phyloP scores from a whole-genome alignment of 2,329 filamentous ascomycete species.

The Colletotrichum sp. region DNA sequence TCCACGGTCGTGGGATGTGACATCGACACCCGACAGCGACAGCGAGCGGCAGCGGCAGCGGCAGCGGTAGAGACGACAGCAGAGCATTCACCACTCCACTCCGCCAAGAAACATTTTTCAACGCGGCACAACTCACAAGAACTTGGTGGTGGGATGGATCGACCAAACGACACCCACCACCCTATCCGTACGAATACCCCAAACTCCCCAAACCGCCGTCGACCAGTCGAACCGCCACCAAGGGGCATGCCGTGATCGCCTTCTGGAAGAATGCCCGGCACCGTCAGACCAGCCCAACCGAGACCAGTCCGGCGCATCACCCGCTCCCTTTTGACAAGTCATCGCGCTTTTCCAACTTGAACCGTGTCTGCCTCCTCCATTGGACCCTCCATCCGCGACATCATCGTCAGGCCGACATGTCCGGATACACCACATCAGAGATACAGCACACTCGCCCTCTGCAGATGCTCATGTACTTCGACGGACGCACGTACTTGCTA shows the following conservation, averaged over 20 bases:
- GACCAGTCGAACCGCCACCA: not conserved
- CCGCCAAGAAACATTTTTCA: slow-evolving; percentile 3
- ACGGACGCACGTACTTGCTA: not conserved
- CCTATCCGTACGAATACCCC: not conserved
- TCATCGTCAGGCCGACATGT: not conserved
- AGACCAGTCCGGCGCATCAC: slow-evolving; percentile 17
- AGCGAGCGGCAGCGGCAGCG: not conserved
- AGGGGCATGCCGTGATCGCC: slow-evolving; percentile 1
- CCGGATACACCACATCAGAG: not conserved
- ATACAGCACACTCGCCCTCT: not conserved
- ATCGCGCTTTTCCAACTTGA: not conserved
- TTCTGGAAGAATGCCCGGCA: not conserved
- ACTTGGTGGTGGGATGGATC: not conserved
- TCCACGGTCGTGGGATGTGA: not conserved
- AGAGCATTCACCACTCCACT: not conserved
- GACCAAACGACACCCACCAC: not conserved
- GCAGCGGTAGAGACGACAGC: not conserved
- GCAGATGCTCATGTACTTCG: not conserved
- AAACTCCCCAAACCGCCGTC: not conserved
- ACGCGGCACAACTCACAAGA: not conserved
- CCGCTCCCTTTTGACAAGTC: slow-evolving; percentile 9
- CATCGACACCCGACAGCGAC: not conserved
- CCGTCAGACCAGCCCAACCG: slow-evolving; percentile 13
- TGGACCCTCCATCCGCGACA: not conserved
- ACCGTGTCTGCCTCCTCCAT: not conserved